Percentiles rank a stretch among this genome's conserved stretches.
phyloP scores from a whole-genome alignment of 345 rosid genomes.

The Rubroshorea leprosula region DNA sequence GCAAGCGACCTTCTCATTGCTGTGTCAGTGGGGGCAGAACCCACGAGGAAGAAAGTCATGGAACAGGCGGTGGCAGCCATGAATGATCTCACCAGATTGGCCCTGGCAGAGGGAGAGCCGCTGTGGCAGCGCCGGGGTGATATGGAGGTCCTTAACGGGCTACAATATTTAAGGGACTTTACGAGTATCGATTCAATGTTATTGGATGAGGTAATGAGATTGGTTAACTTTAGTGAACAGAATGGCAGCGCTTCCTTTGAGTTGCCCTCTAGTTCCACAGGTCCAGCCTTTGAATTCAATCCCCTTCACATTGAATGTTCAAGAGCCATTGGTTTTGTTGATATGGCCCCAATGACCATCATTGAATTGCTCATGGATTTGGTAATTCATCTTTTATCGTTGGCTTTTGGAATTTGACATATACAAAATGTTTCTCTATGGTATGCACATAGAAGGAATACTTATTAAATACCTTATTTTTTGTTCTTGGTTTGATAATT shows the following conservation, averaged over 20 bases:
- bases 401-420: no score
- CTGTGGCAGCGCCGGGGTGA: conserved; percentile 19
- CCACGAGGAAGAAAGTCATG: conserved; percentile 17
- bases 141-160: conserved; percentile 23
- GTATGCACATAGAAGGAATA: background rate
- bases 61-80: conserved; percentile 24
- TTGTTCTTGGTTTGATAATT: conserved; percentile 1
- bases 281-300: background rate
- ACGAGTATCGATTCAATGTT: conserved; percentile 14
- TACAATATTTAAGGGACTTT: conserved; percentile 25
- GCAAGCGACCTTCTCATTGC: conserved; percentile 37
- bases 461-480: background rate
- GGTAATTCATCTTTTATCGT: no score
- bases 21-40: conserved; percentile 27
- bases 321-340: conserved; percentile 21
- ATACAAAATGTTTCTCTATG: background rate
- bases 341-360: conserved; percentile 12
- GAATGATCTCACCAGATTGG: conserved; percentile 27
- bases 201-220: conserved; percentile 21
- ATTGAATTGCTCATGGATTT: conserved; percentile 35
- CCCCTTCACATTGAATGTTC: conserved; percentile 26
- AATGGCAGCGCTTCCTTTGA: background rate
- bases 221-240: conserved; percentile 14
- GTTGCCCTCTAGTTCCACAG: background rate
- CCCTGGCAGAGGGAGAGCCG: conserved; percentile 22